These are phyloP conservation scores for Arctium lappa DNA, from an alignment of 129 eudicot genomes.

Conservation along the genomic window DNA sequence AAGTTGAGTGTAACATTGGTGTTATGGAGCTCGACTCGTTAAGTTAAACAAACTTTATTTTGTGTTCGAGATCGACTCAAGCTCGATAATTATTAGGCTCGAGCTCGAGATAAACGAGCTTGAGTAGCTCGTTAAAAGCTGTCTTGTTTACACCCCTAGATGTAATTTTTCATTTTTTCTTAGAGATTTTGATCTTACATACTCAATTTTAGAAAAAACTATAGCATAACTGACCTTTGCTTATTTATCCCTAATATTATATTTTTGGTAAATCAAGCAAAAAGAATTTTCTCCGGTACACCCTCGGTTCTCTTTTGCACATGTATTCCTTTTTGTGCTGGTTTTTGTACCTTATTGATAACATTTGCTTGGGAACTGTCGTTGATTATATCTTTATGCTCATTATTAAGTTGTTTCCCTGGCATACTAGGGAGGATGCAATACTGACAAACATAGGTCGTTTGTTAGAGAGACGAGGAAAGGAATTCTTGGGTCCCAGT, in stretches of 20 bases:
- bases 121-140: too few species aligned
- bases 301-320: not conserved
- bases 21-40: too few species aligned
- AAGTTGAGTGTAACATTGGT: too few species aligned
- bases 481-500: slow-evolving; percentile 59
- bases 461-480: slow-evolving; percentile 65
- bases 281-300: not conserved
- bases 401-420: slow-evolving; percentile 9
- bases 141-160: too few species aligned
- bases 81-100: too few species aligned
- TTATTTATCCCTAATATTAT: not conserved
- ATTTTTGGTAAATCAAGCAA: not conserved
- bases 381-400: slow-evolving; percentile 11
- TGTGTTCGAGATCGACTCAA: too few species aligned
- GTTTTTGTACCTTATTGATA: not conserved
- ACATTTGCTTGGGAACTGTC: slow-evolving; percentile 5
- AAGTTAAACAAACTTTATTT: too few species aligned
- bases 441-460: slow-evolving; percentile 61
- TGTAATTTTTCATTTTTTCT: too few species aligned
- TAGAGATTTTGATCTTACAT: not conserved
- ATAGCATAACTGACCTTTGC: not conserved
- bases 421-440: slow-evolving; percentile 50
- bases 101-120: too few species aligned
- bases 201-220: not conserved
- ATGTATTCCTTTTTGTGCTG: not conserved